Base-by-base conservation (phyloP, 2,329 filamentous ascomycete genomes). In the Neocatenulostroma microsporum region DNA sequence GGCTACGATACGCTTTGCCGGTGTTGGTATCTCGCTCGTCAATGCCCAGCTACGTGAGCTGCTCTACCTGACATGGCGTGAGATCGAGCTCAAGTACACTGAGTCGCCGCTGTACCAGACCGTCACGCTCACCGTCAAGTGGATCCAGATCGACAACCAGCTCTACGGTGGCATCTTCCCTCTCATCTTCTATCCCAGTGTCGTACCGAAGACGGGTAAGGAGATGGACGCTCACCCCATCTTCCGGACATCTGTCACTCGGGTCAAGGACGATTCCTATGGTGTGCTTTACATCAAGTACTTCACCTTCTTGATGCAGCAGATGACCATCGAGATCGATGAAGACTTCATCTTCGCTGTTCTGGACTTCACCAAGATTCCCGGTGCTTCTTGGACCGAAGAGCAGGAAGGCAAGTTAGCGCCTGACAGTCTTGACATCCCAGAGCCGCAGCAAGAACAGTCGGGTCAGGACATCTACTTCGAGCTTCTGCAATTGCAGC, bases 111-210 rank as follows among this genome's bases (percentile, higher is more conserved):
- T 95, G 12, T 94, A 94, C 56, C 91, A 98, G 62, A 96, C 87
- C 1, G 64, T 95, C 44, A 89, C 85, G 31, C 70, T 91, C 34
- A 84, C 86, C 0, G 82, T 96, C 58, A 96, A 98, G 61, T 98
- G 93, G 93, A 91, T 98, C 19, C 91, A 98, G 62, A 84, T 98
- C 50, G 91, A 98, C 63, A 98, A 98, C 52, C 91, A 98, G 61
- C 76, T 98, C 11, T 98, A 98, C 54, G 93, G 93, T 19, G 91
- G 93, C 18, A 88, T 98, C 50, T 98, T 98, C 71, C 91, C 91
- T 0, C 94, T 98, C 65, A 78, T 98, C 20, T 71, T 98, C 39
- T 98, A 98, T 58, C 91, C 91, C 5, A 95, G 88, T 62, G 91
- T 98, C 8, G 91, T 98, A 12, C 89, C 91, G 1, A 96, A 96